Evolutionary conservation across 805 yeast genomes (phyloP), one percentile per base, ranked within the genome.

Genomic region (Clavispora santaluciae): DNA sequence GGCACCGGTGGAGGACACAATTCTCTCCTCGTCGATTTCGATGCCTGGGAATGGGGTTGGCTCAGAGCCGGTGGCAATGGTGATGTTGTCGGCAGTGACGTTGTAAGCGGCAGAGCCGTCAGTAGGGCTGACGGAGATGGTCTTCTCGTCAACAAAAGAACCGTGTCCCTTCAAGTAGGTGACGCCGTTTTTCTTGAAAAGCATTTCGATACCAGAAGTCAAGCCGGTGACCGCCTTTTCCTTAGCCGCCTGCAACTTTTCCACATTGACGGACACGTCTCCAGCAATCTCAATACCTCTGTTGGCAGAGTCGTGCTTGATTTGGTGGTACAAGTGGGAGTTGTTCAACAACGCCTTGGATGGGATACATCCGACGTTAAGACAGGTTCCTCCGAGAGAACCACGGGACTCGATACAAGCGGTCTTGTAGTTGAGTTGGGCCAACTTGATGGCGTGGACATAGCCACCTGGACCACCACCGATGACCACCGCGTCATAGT

Each of bases 391-490:
- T 49, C 99, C 99, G 49, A 95, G 78, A 34, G 80, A 70, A 35
- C 99, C 99, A 68, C 99, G 84, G 72, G 88, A 89, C 68, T 93
- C 99, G 52, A 93, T 73, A 78, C 99, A 93, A 25, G 97, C 99
- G 41, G 96, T 88, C 67, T 90, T 83, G 56, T 75, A 77, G 31
- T 97, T 97, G 46, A 90, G 75, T 74, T 93, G 99, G 38, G 99
- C 99, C 45, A 96, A 96, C 68, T 88, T 91, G 66, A 93, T 93
- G 59, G 99, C 99, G 41, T 97, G 98, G 56, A 93, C 93, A 66
- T 93, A 93, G 48, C 99, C 99, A 67, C 98, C 99, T 54, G 99
- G 99, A 44, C 99, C 99, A 57, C 97, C 98, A 54, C 99, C 99
- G 60, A 93, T 85, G 55, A 93, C 87, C 41, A 91, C 95, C 41